Evolutionary conservation across 1,284 basidiomycete species (phyloP), one percentile per base, ranked within the genome.

Genomic region (Bjerkandera adusta): DNA sequence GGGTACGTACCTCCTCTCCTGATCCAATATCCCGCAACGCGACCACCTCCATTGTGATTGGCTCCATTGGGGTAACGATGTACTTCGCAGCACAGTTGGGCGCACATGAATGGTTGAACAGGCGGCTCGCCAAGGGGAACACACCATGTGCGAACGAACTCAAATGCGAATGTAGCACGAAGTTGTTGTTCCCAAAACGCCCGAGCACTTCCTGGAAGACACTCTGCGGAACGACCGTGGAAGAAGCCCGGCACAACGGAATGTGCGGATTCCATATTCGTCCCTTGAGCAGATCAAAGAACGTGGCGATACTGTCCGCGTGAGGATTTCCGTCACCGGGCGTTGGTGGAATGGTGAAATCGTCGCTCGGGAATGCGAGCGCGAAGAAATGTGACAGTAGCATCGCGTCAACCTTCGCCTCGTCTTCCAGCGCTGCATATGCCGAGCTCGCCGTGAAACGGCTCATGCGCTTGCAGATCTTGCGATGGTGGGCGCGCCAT

Each of bases 161-260:
- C 26, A 88, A 66, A 65, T 87, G 83, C 1, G 80, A 83, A 57
- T 88, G 83, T 22, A 89, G 64, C 8, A 80, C 69, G 61, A 88
- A 89, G 57, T 90, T 87, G 60, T 89, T 89, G 66, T 88, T 89
- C 34, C 77, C 76, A 54, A 85, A 89, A 30, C 85, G 77, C 5
- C 69, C 56, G 58, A 77, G 81, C 1, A 85, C 46, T 3, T 59
- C 57, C n/a, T 41, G 25, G 0, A 57, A 50, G 3, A 57, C 50
- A 3, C 63, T 51, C 15, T 63, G 47, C 5, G 65, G 51, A 10
- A 59, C 62, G 4, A 49, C 48, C 1, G 68, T 54, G 16, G 21
- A n/a, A 44, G 26, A 22, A 7, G 48, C 21, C 12, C 36, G 26
- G 27, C 37, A 48, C 38, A 61, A 52, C 26, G 53, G 55, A 11